phyloP scores from a whole-genome alignment of 2,329 filamentous ascomycete species.

The Pseudocercospora vitis region DNA sequence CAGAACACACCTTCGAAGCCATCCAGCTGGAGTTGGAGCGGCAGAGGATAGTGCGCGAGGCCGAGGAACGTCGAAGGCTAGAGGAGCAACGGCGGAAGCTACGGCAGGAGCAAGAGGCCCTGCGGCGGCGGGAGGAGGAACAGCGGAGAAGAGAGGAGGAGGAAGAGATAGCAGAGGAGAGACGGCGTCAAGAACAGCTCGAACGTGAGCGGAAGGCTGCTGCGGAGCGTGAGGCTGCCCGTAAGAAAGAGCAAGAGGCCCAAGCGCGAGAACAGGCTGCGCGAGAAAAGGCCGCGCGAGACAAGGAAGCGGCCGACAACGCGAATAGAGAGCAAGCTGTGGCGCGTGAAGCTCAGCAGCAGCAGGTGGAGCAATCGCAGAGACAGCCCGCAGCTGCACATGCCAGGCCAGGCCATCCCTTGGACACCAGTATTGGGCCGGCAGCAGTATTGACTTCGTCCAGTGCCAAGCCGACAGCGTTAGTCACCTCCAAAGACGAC shows the following conservation, averaged over 20 bases:
- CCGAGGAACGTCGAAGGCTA: slow-evolving; percentile 15
- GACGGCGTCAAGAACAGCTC: slow-evolving; percentile 9
- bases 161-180: too few relatives aligned
- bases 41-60: slow-evolving; percentile 17
- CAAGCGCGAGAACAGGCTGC: slow-evolving; percentile 6
- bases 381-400: background rate
- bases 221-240: slow-evolving; percentile 5
- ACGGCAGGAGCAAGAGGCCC: slow-evolving; percentile 11
- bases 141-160: slow-evolving; percentile 16
- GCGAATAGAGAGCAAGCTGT: slow-evolving; percentile 14
- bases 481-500: slow-evolving; percentile 13
- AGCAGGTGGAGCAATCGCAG: slow-evolving; percentile 3
- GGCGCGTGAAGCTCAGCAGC: slow-evolving; percentile 13
- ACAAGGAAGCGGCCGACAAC: slow-evolving; percentile 6
- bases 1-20: slow-evolving; percentile 20
- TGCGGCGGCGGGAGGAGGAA: slow-evolving; percentile 11
- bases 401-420: background rate
- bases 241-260: slow-evolving; percentile 10
- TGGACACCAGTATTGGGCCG: slow-evolving; percentile 6
- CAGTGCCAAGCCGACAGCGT: slow-evolving; percentile 2
- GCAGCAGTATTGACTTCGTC: background rate
- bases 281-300: slow-evolving; percentile 7
- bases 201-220: slow-evolving; percentile 13
- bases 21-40: slow-evolving; percentile 22
- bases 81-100: slow-evolving; percentile 22